Evolutionary conservation across 1,284 basidiomycete species (phyloP).

Genomic region (Pulveroboletus sp.): DNA sequence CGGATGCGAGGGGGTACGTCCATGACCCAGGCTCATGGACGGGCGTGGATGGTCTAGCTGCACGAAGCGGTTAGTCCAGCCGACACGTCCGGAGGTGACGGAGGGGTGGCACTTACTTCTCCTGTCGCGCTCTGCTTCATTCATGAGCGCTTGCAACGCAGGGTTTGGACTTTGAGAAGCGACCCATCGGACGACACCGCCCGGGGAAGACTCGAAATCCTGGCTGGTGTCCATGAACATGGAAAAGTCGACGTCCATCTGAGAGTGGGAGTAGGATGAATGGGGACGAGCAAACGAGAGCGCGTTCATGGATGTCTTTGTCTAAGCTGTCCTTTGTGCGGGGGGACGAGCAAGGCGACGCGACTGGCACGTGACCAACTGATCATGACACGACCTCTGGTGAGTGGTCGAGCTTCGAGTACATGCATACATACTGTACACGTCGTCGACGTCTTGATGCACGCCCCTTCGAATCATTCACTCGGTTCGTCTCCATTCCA

Average conservation of each 20-base stretch:
- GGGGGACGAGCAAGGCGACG: neutral
- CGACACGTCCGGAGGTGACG: constrained; percentile 6
- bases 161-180: constrained; percentile 31
- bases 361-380: neutral
- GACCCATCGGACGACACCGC: constrained; percentile 27
- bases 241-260: constrained; percentile 7
- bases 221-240: constrained; percentile 17
- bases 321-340: too few species aligned
- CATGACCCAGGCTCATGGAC: constrained; percentile 14
- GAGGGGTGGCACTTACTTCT: constrained; percentile 17
- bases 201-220: constrained; percentile 11
- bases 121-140: constrained; percentile 28
- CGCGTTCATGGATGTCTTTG: too few species aligned
- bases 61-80: neutral
- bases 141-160: constrained; percentile 28
- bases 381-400: too few species aligned
- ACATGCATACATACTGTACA: too few species aligned
- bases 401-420: too few species aligned
- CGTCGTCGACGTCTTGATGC: too few species aligned
- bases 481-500: too few species aligned
- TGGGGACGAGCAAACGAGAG: too few species aligned
- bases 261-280: too few species aligned
- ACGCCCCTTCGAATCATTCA: too few species aligned
- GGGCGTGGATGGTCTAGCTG: constrained; percentile 26
- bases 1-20: constrained; percentile 17